These are phyloP conservation scores for Liquidambar formosana DNA, from an alignment of 164 flowering plant genomes.

Conservation along the genomic window DNA sequence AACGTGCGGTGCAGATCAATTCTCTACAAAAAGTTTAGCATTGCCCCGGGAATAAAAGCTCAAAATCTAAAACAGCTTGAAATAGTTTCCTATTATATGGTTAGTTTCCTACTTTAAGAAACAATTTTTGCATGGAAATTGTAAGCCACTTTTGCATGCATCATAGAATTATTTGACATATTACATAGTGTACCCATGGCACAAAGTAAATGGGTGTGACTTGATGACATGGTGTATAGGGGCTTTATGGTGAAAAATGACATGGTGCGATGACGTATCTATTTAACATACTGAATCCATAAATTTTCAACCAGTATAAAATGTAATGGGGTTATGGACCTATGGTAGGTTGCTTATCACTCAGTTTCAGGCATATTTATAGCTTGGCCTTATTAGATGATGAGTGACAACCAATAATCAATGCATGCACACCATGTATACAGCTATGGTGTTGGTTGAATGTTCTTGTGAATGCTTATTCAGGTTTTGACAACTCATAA, in stretches of 20 bases:
- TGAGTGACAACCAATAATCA: not conserved
- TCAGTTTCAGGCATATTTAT: no score
- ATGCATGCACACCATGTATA: not conserved
- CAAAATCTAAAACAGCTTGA: not conserved
- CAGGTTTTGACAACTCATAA: not conserved
- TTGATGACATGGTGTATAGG: no score
- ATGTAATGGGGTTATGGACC: no score
- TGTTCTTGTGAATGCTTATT: not conserved
- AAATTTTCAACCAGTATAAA: no score
- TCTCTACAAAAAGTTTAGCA: constrained; percentile 27
- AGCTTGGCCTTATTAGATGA: not conserved
- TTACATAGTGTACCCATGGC: no score
- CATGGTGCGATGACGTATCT: no score
- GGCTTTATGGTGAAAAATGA: no score
- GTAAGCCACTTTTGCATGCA: not conserved
- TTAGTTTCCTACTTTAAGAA: not conserved
- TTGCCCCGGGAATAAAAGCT: constrained; percentile 4
- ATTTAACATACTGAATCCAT: no score
- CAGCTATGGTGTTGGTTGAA: not conserved
- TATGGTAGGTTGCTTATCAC: not conserved
- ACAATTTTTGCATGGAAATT: not conserved
- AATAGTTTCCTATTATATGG: not conserved
- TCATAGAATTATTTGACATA: not conserved
- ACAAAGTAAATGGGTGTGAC: no score
- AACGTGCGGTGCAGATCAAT: constrained; percentile 41